phyloP scores from a whole-genome alignment of 2,329 filamentous ascomycete species.

The Lecanoromycetidae sp. region DNA sequence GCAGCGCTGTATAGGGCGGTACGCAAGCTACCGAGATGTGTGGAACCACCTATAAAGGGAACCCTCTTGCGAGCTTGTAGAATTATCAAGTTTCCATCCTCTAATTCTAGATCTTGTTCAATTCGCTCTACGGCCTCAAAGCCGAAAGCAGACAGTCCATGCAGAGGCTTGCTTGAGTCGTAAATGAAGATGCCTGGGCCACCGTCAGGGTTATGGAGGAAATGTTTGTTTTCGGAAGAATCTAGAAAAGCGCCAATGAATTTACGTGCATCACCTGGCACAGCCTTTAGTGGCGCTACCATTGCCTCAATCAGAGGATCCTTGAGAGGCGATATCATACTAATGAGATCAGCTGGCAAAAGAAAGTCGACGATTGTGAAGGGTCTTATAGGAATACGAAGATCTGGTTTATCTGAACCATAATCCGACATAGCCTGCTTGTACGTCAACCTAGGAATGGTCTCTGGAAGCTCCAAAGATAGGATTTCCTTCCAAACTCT shows the following conservation, averaged over 20 bases:
- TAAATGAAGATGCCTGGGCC: constrained; percentile 67
- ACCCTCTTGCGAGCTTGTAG: constrained; percentile 62
- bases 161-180: constrained; percentile 60
- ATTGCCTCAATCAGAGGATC: constrained; percentile 64
- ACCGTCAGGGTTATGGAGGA: constrained; percentile 60
- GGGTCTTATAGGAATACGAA: constrained; percentile 55
- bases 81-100: constrained; percentile 67
- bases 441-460: constrained; percentile 56
- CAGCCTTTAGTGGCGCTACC: constrained; percentile 46
- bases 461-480: constrained; percentile 29
- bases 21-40: constrained; percentile 58
- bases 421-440: constrained; percentile 64
- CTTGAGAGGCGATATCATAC: constrained; percentile 60
- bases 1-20: constrained; percentile 57
- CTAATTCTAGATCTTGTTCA: constrained; percentile 40
- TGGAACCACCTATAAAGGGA: constrained; percentile 60
- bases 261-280: constrained; percentile 31
- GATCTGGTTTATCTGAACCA: constrained; percentile 86
- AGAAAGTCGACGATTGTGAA: constrained; percentile 55
- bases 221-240: constrained; percentile 42
- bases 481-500: constrained; percentile 43
- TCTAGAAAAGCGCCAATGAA: constrained; percentile 64
- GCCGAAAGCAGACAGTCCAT: constrained; percentile 66
- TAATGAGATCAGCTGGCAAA: constrained; percentile 51
- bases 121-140: constrained; percentile 54